Base-by-base conservation (phyloP, 2,329 filamentous ascomycete species). In the Ophiostoma ips region DNA sequence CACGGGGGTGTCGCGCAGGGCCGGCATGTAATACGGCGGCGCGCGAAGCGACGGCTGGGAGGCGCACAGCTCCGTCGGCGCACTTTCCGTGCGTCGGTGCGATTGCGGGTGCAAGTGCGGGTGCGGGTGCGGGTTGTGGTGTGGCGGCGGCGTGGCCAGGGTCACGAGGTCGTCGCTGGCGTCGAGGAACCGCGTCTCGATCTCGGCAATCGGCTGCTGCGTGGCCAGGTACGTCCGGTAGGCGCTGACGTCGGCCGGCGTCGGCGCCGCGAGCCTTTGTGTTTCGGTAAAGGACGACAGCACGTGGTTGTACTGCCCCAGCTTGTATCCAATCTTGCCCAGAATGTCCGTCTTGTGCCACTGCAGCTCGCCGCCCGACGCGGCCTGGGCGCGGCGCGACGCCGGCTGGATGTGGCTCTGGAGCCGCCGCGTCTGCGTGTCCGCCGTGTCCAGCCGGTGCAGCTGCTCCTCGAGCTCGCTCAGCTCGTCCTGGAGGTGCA, bases 401-500 rank as follows among this genome's bases (percentile, higher is more conserved):
- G 79, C 78, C 3, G 75, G 81, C 4, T 71, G 55, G 18, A 73
- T 68, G 7, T 68, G 63, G 18, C 65, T 66, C 35, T 64, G 65
- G 30, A 68, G 58, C 1, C 67, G 64, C 3, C 70, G 63, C 9
- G 63, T 66, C 53, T 73, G 68, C 0, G 75, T 75, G 56, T 79
- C 76, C 1, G 67, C 65, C 18, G 66, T 67, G 59, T 95, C 89
- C 1, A 92, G 65, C 0, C 71, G 69, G 16, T 77, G 75, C 1
- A 95, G 72, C 51, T 89, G 79, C 58, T 87, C 81, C 64, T 95
- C 88, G 35, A 94, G 70, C 58, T 90, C 83, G 30, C 73, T 72
- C 16, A 95, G 77, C 62, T 94, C 87, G 60, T 94, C 87, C 63
- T 95, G 89, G 15, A 94, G 71, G 55, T 92, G 81, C 0, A 95